Percentiles rank a stretch among this genome's conserved stretches.
Conservation (phyloP, 1,284 basidiomycete species). For the Apiotrichum montevideense region DNA sequence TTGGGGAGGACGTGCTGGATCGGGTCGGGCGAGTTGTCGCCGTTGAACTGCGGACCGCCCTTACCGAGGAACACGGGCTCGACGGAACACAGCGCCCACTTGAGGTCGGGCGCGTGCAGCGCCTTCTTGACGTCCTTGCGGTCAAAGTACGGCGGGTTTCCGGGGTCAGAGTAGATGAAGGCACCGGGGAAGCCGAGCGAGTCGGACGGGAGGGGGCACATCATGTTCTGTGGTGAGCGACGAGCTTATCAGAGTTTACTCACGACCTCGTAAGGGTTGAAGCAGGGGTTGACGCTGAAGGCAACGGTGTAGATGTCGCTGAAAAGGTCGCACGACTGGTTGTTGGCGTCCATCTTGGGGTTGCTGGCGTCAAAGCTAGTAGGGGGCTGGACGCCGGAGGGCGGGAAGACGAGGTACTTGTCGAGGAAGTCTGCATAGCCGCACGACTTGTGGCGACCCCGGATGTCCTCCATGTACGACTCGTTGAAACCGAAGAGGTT, state of each 20-base stretch:
- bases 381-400: constrained; percentile 47
- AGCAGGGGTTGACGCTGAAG: constrained; percentile 61
- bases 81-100: constrained; percentile 59
- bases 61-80: constrained; percentile 57
- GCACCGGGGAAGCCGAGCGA: constrained; percentile 67
- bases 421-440: constrained; percentile 60
- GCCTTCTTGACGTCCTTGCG: constrained; percentile 62
- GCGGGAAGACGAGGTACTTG: constrained; percentile 59
- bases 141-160: constrained; percentile 56
- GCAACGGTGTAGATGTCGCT: constrained; percentile 58
- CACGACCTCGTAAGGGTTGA: constrained; percentile 65
- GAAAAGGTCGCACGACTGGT: constrained; percentile 60
- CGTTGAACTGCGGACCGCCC: constrained; percentile 4
- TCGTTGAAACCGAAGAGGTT: constrained; percentile 37
- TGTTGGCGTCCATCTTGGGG: background rate
- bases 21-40: constrained; percentile 59
- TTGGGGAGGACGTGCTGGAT: constrained; percentile 21
- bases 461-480: constrained; percentile 57
- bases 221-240: constrained; percentile 10
- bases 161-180: constrained; percentile 3
- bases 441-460: constrained; percentile 55
- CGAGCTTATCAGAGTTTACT: constrained; percentile 23
- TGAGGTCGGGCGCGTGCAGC: constrained; percentile 61
- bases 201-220: constrained; percentile 61
- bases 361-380: constrained; percentile 35